These are phyloP conservation scores for Phytopythium cucurbitacearum DNA, from an alignment of 352 stramenopile genomes.

Conservation along the genomic window DNA sequence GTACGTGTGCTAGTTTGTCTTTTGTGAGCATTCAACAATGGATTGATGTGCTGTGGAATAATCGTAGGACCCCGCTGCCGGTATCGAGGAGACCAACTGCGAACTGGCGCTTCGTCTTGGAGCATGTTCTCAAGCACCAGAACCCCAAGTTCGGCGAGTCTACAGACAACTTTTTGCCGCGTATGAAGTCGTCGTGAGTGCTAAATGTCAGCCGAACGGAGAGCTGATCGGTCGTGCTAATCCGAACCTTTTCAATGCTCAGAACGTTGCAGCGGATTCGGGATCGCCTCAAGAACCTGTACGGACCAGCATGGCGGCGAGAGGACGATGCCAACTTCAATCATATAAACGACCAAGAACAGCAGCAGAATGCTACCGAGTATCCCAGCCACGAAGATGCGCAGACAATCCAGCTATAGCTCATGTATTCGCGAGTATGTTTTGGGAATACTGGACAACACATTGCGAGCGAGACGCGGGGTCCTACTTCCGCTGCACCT, in stretches of 20 bases:
- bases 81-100: slow-evolving; percentile 49
- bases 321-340: slow-evolving; percentile 48
- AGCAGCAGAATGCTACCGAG: background rate
- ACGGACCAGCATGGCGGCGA: slow-evolving; percentile 41
- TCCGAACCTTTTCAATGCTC: background rate
- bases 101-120: slow-evolving; percentile 71
- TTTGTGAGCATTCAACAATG: too few relatives aligned
- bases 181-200: slow-evolving; percentile 15
- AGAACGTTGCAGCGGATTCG: slow-evolving; percentile 64
- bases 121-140: slow-evolving; percentile 29
- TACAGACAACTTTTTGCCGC: slow-evolving; percentile 16
- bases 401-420: too few relatives aligned
- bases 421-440: too few relatives aligned
- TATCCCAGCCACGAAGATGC: background rate
- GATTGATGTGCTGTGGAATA: background rate
- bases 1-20: slow-evolving; percentile 10
- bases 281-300: slow-evolving; percentile 48
- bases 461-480: too few relatives aligned
- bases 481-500: slow-evolving; percentile 5
- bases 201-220: slow-evolving; percentile 3
- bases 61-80: slow-evolving; percentile 45
- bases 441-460: too few relatives aligned
- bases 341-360: background rate
- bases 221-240: background rate
- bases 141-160: background rate